These are phyloP conservation scores for Astrephomene gubernaculifera DNA, from an alignment of 139 green algal genomes.

Conservation along the genomic window DNA sequence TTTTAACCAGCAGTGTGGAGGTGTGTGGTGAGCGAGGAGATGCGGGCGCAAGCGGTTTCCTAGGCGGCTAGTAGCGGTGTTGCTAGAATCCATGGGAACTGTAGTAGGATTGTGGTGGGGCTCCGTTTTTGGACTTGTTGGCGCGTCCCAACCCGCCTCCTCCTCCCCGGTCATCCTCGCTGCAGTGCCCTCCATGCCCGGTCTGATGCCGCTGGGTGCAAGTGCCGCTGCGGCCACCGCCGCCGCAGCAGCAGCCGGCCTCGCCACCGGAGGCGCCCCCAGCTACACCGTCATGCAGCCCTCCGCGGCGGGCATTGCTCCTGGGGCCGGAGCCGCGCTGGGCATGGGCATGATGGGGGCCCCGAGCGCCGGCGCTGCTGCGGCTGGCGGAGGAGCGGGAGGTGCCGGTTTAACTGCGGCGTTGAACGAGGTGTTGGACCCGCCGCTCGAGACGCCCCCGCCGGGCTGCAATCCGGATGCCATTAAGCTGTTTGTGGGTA, in stretches of 20 bases:
- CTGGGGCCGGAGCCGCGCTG: background rate
- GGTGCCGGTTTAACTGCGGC: no score
- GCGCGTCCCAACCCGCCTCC: background rate
- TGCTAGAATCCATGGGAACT: no score
- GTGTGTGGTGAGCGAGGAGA: no score
- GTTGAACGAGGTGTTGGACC: no score
- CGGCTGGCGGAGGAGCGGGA: no score
- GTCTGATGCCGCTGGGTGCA: background rate
- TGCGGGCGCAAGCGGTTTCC: no score
- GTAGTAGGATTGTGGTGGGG: no score
- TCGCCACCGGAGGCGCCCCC: background rate
- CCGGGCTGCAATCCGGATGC: constrained; percentile 53
- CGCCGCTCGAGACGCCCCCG: constrained; percentile 48
- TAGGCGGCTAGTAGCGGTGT: no score
- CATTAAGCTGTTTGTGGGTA: constrained; percentile 77
- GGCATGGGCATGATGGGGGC: background rate
- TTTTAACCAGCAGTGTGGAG: no score
- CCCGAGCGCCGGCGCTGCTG: background rate
- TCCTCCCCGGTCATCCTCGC: background rate
- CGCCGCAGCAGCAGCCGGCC: no score
- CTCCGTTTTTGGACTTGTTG: no score
- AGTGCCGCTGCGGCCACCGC: background rate
- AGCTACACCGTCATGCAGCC: background rate
- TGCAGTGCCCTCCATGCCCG: background rate
- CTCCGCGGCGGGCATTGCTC: no score